These are phyloP conservation scores for Brettanomyces sp. DNA, from an alignment of 805 yeast genomes.

Conservation along the genomic window DNA sequence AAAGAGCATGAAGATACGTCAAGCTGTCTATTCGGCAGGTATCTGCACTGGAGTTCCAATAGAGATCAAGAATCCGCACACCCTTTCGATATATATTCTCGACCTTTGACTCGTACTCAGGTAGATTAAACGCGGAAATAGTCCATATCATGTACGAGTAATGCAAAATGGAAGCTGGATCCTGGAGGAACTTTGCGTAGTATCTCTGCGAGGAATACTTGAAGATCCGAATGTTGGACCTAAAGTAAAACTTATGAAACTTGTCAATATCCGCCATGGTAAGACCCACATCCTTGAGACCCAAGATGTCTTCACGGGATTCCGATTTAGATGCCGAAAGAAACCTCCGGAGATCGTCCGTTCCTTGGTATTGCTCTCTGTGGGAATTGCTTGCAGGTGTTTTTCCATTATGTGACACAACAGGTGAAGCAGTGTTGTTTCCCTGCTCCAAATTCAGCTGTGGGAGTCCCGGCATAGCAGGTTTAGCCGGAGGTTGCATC, in stretches of 20 bases:
- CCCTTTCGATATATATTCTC: constrained; percentile 13
- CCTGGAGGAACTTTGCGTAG: constrained; percentile 8
- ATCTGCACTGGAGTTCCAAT: constrained; percentile 11
- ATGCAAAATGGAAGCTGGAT: constrained; percentile 13
- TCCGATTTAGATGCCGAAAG: not conserved
- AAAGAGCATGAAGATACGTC: constrained; percentile 18
- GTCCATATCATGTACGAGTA: constrained; percentile 20
- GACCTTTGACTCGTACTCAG: constrained; percentile 11
- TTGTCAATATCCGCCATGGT: constrained; percentile 13
- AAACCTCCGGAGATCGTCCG: not conserved
- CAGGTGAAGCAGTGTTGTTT: not conserved
- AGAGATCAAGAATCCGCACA: constrained; percentile 7
- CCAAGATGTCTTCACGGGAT: constrained; percentile 5
- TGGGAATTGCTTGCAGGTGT: not conserved
- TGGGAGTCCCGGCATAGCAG: not conserved
- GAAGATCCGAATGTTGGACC: constrained; percentile 6
- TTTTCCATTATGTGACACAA: not conserved
- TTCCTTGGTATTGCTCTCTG: not conserved
- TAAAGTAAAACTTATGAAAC: constrained; percentile 13
- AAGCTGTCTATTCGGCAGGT: constrained; percentile 12
- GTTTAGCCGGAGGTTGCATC: not conserved
- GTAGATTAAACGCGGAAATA: constrained; percentile 8
- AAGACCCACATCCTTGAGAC: constrained; percentile 12
- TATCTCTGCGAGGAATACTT: constrained; percentile 15
- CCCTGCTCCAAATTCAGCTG: no score